Base-by-base conservation (phyloP, 768 basidiomycete species). In the Pulveroboletus ravenelii region DNA sequence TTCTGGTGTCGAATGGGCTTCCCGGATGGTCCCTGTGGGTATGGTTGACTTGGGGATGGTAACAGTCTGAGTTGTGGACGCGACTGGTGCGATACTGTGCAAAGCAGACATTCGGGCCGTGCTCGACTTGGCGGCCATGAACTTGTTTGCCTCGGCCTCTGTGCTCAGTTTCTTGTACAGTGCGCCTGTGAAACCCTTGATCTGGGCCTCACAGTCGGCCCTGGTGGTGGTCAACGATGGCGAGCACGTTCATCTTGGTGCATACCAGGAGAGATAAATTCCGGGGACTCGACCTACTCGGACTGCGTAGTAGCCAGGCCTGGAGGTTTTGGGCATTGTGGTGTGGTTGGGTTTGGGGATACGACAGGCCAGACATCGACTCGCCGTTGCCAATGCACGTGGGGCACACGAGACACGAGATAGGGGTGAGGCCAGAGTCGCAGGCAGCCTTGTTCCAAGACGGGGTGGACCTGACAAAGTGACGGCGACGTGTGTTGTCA, bases 271-370 rank as follows among this genome's bases (percentile, higher is more conserved):
- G 2, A 53, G 51, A 63, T 84, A 93, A 5, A 93, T 71, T 0
- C 92, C 92, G 0, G 82, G 75, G 10, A 60, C 54, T 32, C 72
- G 70, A 10, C 92, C 92, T n/a, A 66, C 72, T 32, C 71, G 74
- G 8, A 95, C 90, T 23, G 89, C 87, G 63, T 91, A 93, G 64
- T 77, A 90, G 5, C 64, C 72, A n/a, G 56, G 69, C 62, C 78
- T 80, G 14, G 65, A 50, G 2, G 67, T 58, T 47, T 70, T 73
- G 1, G 70, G 70, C 73, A 76, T 73, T 2, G 45, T 38, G 18
- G 32, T 38, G 31, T 4, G 12, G 31, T 10, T 32, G 32, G 32
- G 32, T n/a, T n/a, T n/a, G n/a, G n/a, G n/a, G n/a, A n/a, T n/a
- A 32, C 10, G 30, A 31, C 30, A 12, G 30, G 8, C 4, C 20